Base-by-base conservation (phyloP, 1,284 basidiomycete genomes). In the Cutaneotrichosporon cyanovorans region DNA sequence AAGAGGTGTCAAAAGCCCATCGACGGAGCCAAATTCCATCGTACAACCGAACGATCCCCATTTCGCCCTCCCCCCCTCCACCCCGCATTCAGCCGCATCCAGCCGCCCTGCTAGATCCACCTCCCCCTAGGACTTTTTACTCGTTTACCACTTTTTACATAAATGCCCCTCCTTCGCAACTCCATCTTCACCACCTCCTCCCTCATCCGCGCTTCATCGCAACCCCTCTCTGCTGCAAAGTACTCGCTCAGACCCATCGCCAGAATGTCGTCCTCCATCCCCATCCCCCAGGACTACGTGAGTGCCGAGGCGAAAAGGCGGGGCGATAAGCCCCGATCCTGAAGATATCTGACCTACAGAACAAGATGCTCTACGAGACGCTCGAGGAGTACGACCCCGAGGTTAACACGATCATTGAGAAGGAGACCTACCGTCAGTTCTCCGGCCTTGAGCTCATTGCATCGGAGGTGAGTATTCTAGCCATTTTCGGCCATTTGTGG, bases 361-460 rank as follows among this genome's bases (percentile, higher is more conserved):
- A 97, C 83, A 86, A 85, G 74, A 76, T 80, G 51, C 80, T 98
- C 60, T 97, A 97, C 76, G 75, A 81, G 53, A 79, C 90, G 60
- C 79, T 97, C 51, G 78, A 84, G 23, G 83, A 96, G 78, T 80
- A 83, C 64, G 92, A 97, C 76, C 92, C 92, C 52, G 88, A 87
- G 74, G 83, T 98, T 62, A 82, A 91, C 74, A 86, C 90, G 73
- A 87, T 98, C 78, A 89, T 98, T 75, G 91, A 98, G 77, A 89
- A 95, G 78, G 93, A 98, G 80, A 93, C 89, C 73, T 96, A 90
- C 89, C 77, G 91, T 63, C 93, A 97, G 78, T 96, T 87, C 75
- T 88, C 88, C 44, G 95, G 95, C 54, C 83, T 99, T 56, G 95
- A 98, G 48, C 53, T 65, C 42, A 62, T 63, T 51, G 55, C 57